Base-by-base conservation (phyloP, 176 grass and related monocot species). In the Oryza longistaminata region DNA sequence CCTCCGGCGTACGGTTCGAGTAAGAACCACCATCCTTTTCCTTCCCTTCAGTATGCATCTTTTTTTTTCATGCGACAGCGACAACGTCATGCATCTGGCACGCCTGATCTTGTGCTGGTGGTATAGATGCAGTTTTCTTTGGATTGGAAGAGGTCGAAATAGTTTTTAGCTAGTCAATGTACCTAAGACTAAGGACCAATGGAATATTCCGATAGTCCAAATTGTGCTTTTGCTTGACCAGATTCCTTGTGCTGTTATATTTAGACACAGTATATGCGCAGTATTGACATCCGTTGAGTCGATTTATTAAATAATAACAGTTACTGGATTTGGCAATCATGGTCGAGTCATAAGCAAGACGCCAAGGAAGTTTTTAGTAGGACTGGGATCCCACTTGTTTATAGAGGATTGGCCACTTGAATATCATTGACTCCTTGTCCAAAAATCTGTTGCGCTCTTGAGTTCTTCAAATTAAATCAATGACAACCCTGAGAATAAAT, bases 1-100 rank as follows among this genome's bases (percentile, higher is more conserved):
- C 87, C 69, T 82, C 86, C 68, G 88, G 85, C 68, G 89, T 98
- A 10, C 82, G 84, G 34, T 92, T 98, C 90, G 91, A 98, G 96
- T 98, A 90, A 93, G 87, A 22, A 14, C 6, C 13, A 60, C 10
- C 60, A 71, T 75, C 46, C 64, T 65, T 77, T 7, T 79, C 29
- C 64, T 27, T 55, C 85, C 48, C 39, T 78, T 11, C 11, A 4
- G 29, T 87, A n/a, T 77, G 7, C 50, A 2, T 21, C 82, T 82
- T 55, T 77, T 8, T 55, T 5, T 87, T 40, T 31, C 29, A 31
- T 31, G 1, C 29, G 29, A 31, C 29, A 31, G n/a, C 0, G 22
- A n/a, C 11, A 39, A 22, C 14, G 33, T 10, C 34, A 22, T 1
- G 71, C 69, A 44, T 45, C 11, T n/a, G 69, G 21, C 6, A 21